phyloP scores from a whole-genome alignment of 2,329 filamentous ascomycete genomes.

The Verticillium isaacii region DNA sequence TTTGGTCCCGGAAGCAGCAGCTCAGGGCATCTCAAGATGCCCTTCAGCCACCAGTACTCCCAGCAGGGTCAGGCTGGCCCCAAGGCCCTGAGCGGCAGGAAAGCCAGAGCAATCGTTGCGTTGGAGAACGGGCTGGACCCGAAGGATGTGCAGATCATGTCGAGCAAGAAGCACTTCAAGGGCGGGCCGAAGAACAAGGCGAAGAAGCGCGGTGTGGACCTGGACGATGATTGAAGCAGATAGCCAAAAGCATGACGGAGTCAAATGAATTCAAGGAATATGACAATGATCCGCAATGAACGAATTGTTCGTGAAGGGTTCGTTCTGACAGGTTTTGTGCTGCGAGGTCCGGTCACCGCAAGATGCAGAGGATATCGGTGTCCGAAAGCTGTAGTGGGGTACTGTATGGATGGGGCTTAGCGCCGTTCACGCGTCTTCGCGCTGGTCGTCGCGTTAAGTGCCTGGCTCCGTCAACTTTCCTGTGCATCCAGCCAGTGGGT shows the following conservation, averaged over 20 bases:
- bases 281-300: neutral
- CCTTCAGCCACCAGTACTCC: constrained; percentile 87
- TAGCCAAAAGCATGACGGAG: neutral
- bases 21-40: constrained; percentile 65
- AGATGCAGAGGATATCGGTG: neutral
- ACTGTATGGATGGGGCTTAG: neutral
- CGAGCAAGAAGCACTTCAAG: constrained; percentile 92
- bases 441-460: constrained; percentile 11
- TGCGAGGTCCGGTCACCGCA: neutral
- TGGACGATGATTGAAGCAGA: constrained; percentile 23
- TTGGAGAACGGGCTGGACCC: constrained; percentile 82
- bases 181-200: constrained; percentile 61
- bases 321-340: neutral
- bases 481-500: neutral
- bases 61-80: constrained; percentile 60
- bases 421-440: constrained; percentile 10
- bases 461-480: neutral
- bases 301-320: neutral
- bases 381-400: neutral
- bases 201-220: constrained; percentile 40
- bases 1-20: constrained; percentile 61
- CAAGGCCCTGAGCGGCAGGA: constrained; percentile 76
- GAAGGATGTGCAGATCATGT: constrained; percentile 61
- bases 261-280: neutral
- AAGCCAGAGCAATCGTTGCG: constrained; percentile 74